Conservation (phyloP, 257 asterid genomes). For the Mentha longifolia region DNA sequence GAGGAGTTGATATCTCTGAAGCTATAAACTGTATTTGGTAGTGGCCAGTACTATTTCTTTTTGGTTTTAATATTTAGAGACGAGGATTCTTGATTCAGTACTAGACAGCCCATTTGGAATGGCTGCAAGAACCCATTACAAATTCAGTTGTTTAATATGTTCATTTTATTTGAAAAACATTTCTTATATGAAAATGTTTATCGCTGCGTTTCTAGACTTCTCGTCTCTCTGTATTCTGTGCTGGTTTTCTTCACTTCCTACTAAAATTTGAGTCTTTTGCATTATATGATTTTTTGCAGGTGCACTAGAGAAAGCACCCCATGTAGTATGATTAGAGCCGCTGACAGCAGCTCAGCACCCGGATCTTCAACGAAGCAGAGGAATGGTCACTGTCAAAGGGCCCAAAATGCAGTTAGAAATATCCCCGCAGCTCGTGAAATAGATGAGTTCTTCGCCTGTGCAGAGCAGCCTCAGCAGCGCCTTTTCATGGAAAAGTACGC, state of each 20-base stretch:
- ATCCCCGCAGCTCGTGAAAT: slow-evolving; percentile 57
- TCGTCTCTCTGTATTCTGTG: background rate
- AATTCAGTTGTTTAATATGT: too few species aligned
- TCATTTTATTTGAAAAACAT: background rate
- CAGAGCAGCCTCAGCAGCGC: slow-evolving; percentile 59
- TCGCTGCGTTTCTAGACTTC: background rate
- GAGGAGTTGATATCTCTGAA: background rate
- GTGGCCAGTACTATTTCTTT: background rate
- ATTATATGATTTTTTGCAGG: slow-evolving; percentile 40
- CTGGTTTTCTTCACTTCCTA: background rate
- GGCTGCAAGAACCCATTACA: background rate
- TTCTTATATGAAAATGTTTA: background rate
- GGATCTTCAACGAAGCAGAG: slow-evolving; percentile 57
- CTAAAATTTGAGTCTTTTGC: background rate
- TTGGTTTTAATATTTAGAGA: background rate
- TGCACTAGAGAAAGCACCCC: slow-evolving; percentile 74
- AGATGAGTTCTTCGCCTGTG: slow-evolving; percentile 61
- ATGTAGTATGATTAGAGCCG: slow-evolving; percentile 52
- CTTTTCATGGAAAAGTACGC: slow-evolving; percentile 67
- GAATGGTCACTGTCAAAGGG: slow-evolving; percentile 36
- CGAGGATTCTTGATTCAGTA: background rate
- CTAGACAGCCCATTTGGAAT: background rate
- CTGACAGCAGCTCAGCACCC: slow-evolving; percentile 39
- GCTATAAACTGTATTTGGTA: background rate
- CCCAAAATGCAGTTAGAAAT: slow-evolving; percentile 40